phyloP scores from a whole-genome alignment of 1,139 yeast species.

The Geotrichum phurueaensis region DNA sequence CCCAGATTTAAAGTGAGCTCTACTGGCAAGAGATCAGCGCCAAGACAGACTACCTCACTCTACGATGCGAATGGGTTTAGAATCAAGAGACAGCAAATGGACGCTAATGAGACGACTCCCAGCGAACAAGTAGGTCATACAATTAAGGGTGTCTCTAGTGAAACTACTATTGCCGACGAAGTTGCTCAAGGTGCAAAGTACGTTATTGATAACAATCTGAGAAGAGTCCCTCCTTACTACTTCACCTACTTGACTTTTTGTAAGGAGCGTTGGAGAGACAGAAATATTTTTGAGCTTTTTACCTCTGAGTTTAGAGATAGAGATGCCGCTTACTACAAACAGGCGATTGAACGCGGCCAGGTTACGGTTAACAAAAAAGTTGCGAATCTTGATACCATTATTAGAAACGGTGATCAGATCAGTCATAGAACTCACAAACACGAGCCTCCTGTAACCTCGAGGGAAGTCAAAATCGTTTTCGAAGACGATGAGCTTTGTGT shows the following conservation, averaged over 20 bases:
- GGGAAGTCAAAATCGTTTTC: constrained; percentile 63
- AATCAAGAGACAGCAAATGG: constrained; percentile 26
- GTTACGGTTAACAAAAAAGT: constrained; percentile 64
- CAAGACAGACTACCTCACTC: constrained; percentile 11
- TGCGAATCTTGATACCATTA: constrained; percentile 59
- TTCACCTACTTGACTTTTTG: constrained; percentile 88
- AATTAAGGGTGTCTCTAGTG: constrained; percentile 9
- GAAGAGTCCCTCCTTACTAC: constrained; percentile 78
- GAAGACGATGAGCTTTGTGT: constrained; percentile 78
- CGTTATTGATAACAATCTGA: constrained; percentile 39
- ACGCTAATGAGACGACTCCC: constrained; percentile 20
- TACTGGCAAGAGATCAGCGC: background rate
- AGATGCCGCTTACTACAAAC: constrained; percentile 58
- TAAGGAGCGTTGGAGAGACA: constrained; percentile 78
- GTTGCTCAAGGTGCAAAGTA: constrained; percentile 37
- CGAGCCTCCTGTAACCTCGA: constrained; percentile 81
- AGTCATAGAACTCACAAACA: constrained; percentile 81
- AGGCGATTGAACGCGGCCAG: constrained; percentile 64
- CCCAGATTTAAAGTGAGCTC: constrained; percentile 6
- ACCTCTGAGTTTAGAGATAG: constrained; percentile 79
- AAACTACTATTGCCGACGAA: constrained; percentile 32
- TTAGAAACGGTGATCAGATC: constrained; percentile 79
- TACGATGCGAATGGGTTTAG: constrained; percentile 29
- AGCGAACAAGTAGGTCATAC: constrained; percentile 10
- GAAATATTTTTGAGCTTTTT: constrained; percentile 72